These are phyloP conservation scores for Cadophora malorum DNA, from an alignment of 2,329 filamentous ascomycete species.

Conservation along the genomic window DNA sequence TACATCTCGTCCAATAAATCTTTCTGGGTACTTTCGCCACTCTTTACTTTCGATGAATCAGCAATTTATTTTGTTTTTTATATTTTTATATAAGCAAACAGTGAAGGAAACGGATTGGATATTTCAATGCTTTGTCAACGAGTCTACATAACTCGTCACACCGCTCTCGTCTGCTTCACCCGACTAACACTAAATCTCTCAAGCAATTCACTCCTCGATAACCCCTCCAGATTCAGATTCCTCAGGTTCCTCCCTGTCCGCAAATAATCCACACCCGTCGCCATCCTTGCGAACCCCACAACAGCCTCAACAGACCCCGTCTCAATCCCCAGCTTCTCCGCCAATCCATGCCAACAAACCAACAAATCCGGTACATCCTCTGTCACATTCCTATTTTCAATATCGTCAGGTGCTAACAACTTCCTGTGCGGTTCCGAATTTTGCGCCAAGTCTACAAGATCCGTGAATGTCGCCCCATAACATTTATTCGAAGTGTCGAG, in stretches of 20 bases:
- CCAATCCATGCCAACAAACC: slow-evolving; percentile 28
- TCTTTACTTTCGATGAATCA: too few species aligned
- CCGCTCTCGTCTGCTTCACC: background rate
- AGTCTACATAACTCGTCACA: background rate
- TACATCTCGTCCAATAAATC: too few species aligned
- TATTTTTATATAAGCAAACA: too few species aligned
- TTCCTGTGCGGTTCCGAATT: slow-evolving; percentile 19
- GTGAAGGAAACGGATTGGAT: too few species aligned
- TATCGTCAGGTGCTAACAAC: slow-evolving; percentile 11
- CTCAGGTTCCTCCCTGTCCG: slow-evolving; percentile 16
- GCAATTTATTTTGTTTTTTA: too few species aligned
- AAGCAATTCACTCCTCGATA: slow-evolving; percentile 20
- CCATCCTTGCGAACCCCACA: slow-evolving; percentile 22
- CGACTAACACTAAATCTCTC: slow-evolving; percentile 18
- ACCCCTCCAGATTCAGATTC: slow-evolving; percentile 20
- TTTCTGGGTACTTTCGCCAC: too few species aligned
- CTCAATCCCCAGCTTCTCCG: slow-evolving; percentile 25
- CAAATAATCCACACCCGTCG: slow-evolving; percentile 18
- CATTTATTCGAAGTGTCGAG: slow-evolving; percentile 26
- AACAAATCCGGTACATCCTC: slow-evolving; percentile 33
- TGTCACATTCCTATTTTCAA: slow-evolving; percentile 27
- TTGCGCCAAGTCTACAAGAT: slow-evolving; percentile 17
- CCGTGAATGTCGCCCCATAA: slow-evolving; percentile 21
- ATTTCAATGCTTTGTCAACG: too few species aligned
- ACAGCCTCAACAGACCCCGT: slow-evolving; percentile 17